Conservation (phyloP, 2,329 filamentous ascomycete species). For the Aspergillus sp. region DNA sequence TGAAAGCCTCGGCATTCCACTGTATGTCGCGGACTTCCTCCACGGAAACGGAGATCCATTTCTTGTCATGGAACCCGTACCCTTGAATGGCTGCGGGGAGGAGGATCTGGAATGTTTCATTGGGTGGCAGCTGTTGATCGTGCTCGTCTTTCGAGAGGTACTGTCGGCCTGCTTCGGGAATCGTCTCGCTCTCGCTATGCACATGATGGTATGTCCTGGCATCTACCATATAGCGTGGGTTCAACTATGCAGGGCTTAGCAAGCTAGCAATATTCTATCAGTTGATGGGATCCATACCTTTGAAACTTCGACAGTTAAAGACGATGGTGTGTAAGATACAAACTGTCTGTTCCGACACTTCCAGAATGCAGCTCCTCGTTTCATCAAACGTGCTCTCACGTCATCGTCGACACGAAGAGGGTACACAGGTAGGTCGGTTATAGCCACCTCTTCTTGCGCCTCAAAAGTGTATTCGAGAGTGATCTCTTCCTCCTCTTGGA, state of each 20-base stretch:
- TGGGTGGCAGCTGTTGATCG: too few species aligned
- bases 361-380: neutral
- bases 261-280: too few species aligned
- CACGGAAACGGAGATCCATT: neutral
- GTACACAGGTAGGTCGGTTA: neutral
- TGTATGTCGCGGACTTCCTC: neutral
- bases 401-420: neutral
- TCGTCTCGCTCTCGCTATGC: neutral
- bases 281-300: too few species aligned
- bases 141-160: neutral
- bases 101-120: neutral
- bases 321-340: neutral
- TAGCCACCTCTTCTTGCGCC: neutral
- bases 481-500: neutral
- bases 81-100: neutral
- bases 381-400: neutral
- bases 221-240: neutral
- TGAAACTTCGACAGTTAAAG: too few species aligned
- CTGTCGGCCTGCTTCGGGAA: neutral
- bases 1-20: neutral
- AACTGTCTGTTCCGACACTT: neutral
- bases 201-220: neutral
- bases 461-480: neutral
- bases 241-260: neutral
- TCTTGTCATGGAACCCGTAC: slow-evolving; percentile 3